Evolutionary conservation across 495 filamentous ascomycete genomes (phyloP).

Genomic region (Neurospora sp.): DNA sequence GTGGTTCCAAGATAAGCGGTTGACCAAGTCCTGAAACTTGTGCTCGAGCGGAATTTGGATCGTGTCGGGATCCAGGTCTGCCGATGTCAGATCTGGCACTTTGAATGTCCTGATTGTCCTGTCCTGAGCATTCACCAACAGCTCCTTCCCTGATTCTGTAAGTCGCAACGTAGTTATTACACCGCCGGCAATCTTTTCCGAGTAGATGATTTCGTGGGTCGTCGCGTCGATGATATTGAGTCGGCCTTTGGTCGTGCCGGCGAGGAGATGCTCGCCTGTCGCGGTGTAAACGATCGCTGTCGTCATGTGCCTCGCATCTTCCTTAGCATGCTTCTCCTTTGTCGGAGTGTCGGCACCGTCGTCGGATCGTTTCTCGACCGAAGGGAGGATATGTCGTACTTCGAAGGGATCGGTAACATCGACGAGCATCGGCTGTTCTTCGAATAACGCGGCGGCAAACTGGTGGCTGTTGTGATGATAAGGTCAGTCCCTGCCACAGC

Average conservation of each 20-base stretch:
- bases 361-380: slow-evolving; percentile 62
- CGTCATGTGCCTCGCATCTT: slow-evolving; percentile 88
- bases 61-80: slow-evolving; percentile 51
- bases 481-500: slow-evolving; percentile 2
- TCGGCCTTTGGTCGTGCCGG: slow-evolving; percentile 89
- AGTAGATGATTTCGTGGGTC: slow-evolving; percentile 71
- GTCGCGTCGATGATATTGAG: slow-evolving; percentile 84
- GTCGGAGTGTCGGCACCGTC: slow-evolving; percentile 51
- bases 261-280: slow-evolving; percentile 74
- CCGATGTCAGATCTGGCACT: slow-evolving; percentile 39
- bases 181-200: slow-evolving; percentile 73
- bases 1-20: slow-evolving; percentile 89
- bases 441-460: slow-evolving; percentile 83
- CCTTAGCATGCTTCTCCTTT: slow-evolving; percentile 74
- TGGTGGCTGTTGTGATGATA: slow-evolving; percentile 42
- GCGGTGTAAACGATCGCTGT: slow-evolving; percentile 83
- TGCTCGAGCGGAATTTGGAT: slow-evolving; percentile 89
- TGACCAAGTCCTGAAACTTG: slow-evolving; percentile 97
- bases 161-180: slow-evolving; percentile 82
- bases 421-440: slow-evolving; percentile 82
- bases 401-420: slow-evolving; percentile 58
- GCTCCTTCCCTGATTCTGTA: slow-evolving; percentile 67
- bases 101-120: slow-evolving; percentile 85
- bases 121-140: slow-evolving; percentile 85
- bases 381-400: slow-evolving; percentile 66